These are phyloP conservation scores for Starmera stellimalicola DNA, from an alignment of 1,139 yeast species.

Conservation along the genomic window DNA sequence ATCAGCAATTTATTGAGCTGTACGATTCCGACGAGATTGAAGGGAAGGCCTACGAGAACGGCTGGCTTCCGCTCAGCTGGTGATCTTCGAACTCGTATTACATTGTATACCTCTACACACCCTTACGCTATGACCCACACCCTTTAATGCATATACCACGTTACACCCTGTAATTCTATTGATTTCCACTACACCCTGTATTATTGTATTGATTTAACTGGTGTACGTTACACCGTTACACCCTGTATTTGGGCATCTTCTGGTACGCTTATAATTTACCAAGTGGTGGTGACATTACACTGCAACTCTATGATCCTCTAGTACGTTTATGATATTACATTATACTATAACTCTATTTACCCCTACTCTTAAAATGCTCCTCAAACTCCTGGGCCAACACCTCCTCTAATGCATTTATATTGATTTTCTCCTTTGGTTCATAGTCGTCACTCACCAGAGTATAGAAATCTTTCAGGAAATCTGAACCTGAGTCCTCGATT, in stretches of 20 bases:
- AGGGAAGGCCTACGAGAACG: slow-evolving; percentile 37
- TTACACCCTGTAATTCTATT: background rate
- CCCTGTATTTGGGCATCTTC: too few relatives aligned
- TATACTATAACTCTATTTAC: too few relatives aligned
- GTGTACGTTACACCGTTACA: too few relatives aligned
- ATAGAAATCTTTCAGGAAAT: slow-evolving; percentile 33
- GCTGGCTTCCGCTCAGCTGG: slow-evolving; percentile 68
- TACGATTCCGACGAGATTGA: slow-evolving; percentile 60
- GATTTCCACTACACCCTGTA: too few relatives aligned
- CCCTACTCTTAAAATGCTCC: too few relatives aligned
- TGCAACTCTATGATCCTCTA: too few relatives aligned
- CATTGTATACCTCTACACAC: background rate
- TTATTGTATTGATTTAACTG: too few relatives aligned
- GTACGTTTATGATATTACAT: too few relatives aligned
- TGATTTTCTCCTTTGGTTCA: background rate
- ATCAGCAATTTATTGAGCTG: slow-evolving; percentile 88
- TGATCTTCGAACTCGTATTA: slow-evolving; percentile 11
- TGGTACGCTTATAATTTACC: too few relatives aligned
- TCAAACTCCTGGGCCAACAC: background rate
- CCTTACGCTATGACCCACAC: background rate
- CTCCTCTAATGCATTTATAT: slow-evolving; percentile 4
- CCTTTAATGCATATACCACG: background rate
- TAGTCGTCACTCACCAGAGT: slow-evolving; percentile 23
- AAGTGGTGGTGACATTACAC: too few relatives aligned
- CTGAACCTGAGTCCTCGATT: slow-evolving; percentile 29